These are phyloP conservation scores for Silene vulgaris DNA, from an alignment of 179 eudicot genomes.

Conservation along the genomic window DNA sequence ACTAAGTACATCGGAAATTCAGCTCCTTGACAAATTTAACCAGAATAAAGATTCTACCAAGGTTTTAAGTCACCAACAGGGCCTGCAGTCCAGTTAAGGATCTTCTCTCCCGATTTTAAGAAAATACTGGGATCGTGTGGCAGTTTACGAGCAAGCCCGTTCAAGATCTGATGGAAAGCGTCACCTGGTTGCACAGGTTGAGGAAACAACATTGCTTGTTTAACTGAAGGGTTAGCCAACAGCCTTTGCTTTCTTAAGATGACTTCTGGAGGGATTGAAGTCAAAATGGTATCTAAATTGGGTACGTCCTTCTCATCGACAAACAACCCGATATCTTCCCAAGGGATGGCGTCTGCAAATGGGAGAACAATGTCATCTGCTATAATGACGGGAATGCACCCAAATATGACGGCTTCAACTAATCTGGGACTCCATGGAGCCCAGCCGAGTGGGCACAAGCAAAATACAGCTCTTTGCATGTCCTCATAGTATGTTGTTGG, in stretches of 20 bases:
- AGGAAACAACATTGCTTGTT: slow-evolving; percentile 90
- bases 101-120: slow-evolving; percentile 55
- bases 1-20: slow-evolving; percentile 6
- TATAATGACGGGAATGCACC: slow-evolving; percentile 88
- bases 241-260: slow-evolving; percentile 82
- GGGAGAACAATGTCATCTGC: slow-evolving; percentile 92
- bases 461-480: slow-evolving; percentile 87
- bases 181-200: slow-evolving; percentile 86
- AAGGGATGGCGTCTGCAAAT: slow-evolving; percentile 92
- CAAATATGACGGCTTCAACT: slow-evolving; percentile 92
- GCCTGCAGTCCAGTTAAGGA: slow-evolving; percentile 87
- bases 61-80: slow-evolving; percentile 84
- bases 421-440: slow-evolving; percentile 97
- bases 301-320: slow-evolving; percentile 86
- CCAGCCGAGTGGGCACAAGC: slow-evolving; percentile 96
- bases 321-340: slow-evolving; percentile 87
- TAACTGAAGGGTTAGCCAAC: slow-evolving; percentile 89
- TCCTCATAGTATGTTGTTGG: slow-evolving; percentile 93
- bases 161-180: slow-evolving; percentile 86
- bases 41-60: slow-evolving; percentile 40
- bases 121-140: slow-evolving; percentile 55
- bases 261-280: slow-evolving; percentile 72
- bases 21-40: background rate
- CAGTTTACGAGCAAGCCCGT: slow-evolving; percentile 87
- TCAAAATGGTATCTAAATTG: slow-evolving; percentile 66